phyloP scores from a whole-genome alignment of 768 basidiomycete species.

The Neoboletus brunneissimus region DNA sequence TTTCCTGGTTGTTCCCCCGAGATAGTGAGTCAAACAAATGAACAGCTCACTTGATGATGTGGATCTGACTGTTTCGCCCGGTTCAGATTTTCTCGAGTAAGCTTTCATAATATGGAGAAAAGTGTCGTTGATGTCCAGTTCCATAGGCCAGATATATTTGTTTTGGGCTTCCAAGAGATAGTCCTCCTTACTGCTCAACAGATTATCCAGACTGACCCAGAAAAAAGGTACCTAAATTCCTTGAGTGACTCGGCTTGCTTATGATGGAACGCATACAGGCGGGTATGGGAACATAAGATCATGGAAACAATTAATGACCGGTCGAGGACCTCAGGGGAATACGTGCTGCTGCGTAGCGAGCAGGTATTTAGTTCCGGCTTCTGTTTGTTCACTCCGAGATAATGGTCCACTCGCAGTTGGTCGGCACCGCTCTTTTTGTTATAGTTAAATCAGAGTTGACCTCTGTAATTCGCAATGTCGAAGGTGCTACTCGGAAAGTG shows the following conservation, averaged over 20 bases:
- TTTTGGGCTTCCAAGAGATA: slow-evolving; percentile 94
- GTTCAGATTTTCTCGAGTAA: slow-evolving; percentile 20
- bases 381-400: background rate
- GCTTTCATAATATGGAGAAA: slow-evolving; percentile 10
- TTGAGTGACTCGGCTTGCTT: background rate
- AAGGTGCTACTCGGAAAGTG: slow-evolving; percentile 89
- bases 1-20: slow-evolving; percentile 89
- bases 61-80: slow-evolving; percentile 2
- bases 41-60: background rate
- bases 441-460: slow-evolving; percentile 77
- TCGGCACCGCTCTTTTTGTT: slow-evolving; percentile 90
- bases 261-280: slow-evolving; percentile 43
- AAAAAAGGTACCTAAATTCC: slow-evolving; percentile 63
- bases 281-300: slow-evolving; percentile 82
- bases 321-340: slow-evolving; percentile 64
- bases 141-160: slow-evolving; percentile 81
- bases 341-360: slow-evolving; percentile 87
- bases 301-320: slow-evolving; percentile 73
- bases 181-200: slow-evolving; percentile 97
- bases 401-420: slow-evolving; percentile 55
- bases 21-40: slow-evolving; percentile 50
- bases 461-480: slow-evolving; percentile 84
- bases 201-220: slow-evolving; percentile 93
- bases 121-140: slow-evolving; percentile 22
- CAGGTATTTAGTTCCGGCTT: slow-evolving; percentile 51